Conservation (phyloP, 768 basidiomycete species). For the Heimioporus sp. region DNA sequence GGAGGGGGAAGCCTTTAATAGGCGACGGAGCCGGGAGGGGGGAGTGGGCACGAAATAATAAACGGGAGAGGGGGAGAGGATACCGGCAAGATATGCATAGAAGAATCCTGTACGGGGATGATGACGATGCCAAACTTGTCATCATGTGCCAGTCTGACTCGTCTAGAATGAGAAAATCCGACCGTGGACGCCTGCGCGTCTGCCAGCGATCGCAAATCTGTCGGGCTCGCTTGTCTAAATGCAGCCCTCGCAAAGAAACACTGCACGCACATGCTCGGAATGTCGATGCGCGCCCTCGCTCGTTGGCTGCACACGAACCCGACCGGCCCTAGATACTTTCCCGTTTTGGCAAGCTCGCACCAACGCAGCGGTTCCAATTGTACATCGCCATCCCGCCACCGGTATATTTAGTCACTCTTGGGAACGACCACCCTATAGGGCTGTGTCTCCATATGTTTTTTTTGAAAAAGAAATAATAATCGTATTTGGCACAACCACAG, state of each 20-base stretch:
- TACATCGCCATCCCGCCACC: conserved; percentile 34
- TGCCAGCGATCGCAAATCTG: conserved; percentile 4
- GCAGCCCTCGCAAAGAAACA: too few relatives aligned
- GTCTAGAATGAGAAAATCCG: too few relatives aligned
- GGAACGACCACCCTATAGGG: conserved; percentile 4
- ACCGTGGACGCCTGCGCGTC: conserved; percentile 6
- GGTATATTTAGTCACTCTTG: conserved; percentile 18
- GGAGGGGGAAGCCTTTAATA: conserved; percentile 35
- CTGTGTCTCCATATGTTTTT: conserved; percentile 19
- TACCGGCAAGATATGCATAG: conserved; percentile 36
- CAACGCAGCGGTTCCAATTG: conserved; percentile 23
- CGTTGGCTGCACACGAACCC: too few relatives aligned
- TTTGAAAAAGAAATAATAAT: background rate
- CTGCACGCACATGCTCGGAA: too few relatives aligned
- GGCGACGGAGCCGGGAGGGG: conserved; percentile 29
- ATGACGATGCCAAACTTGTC: conserved; percentile 31
- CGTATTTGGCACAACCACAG: conserved; percentile 2
- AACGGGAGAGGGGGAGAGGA: conserved; percentile 42
- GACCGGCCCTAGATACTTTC: conserved; percentile 16
- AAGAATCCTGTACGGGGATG: conserved; percentile 28
- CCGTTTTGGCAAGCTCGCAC: conserved; percentile 8
- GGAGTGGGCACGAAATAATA: conserved; percentile 26
- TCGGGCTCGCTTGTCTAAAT: too few relatives aligned
- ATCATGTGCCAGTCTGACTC: conserved; percentile 44
- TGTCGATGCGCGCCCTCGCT: too few relatives aligned